Percentiles rank a stretch among this genome's conserved stretches.
Conservation (phyloP, 2,329 filamentous ascomycete genomes). For the Graphilbum ipis-grandicollis region DNA sequence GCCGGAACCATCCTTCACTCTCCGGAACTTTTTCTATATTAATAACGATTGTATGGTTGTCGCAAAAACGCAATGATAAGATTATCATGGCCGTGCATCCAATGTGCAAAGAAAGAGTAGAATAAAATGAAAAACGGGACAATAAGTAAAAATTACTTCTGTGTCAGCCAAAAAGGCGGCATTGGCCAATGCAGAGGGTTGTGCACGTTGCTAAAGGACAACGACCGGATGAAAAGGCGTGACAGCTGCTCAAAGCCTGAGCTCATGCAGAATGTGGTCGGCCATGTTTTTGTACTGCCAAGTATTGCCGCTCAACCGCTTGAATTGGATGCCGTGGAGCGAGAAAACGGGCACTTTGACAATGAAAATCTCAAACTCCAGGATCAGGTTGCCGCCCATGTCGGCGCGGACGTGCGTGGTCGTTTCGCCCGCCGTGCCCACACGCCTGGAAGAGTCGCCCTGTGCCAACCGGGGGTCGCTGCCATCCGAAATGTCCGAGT, state of each 20-base stretch:
- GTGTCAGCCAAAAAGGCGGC: too few species aligned
- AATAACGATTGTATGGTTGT: not conserved
- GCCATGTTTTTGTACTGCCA: conserved; percentile 99
- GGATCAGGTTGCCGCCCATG: conserved; percentile 63
- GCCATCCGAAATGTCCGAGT: conserved; percentile 74
- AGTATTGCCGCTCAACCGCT: conserved; percentile 85
- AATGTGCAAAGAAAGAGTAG: not conserved
- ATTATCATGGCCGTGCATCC: not conserved
- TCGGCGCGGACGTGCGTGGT: conserved; percentile 85
- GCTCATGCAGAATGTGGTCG: conserved; percentile 76
- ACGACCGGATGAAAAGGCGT: too few species aligned
- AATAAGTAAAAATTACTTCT: not conserved
- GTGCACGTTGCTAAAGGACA: too few species aligned
- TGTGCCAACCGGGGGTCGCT: conserved; percentile 42
- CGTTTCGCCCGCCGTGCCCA: conserved; percentile 56
- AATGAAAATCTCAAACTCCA: conserved; percentile 91
- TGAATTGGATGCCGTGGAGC: conserved; percentile 93
- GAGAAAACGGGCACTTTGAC: conserved; percentile 92
- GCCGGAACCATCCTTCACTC: not conserved
- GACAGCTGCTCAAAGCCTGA: conserved; percentile 44
- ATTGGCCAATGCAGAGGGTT: too few species aligned
- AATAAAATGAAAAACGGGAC: not conserved
- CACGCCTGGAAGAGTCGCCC: conserved; percentile 21
- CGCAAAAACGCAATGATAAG: not conserved
- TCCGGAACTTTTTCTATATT: not conserved